Conservation (phyloP, 768 basidiomycete genomes). For the Rhodotorula diobovata region DNA sequence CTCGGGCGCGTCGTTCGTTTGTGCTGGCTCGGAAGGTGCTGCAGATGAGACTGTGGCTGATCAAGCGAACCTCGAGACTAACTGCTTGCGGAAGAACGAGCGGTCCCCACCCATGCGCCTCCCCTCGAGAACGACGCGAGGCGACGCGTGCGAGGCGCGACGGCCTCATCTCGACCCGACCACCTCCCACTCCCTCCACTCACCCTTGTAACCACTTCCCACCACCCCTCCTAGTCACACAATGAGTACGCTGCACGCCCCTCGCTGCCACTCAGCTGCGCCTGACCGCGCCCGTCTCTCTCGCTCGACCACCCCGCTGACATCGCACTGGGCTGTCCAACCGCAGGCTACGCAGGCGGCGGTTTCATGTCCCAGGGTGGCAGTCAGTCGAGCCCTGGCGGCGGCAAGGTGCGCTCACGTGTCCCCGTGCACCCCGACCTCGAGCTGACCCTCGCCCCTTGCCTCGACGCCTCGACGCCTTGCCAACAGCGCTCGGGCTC, state of each 20-base stretch:
- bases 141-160: background rate
- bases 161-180: background rate
- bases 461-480: background rate
- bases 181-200: too few relatives aligned
- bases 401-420: conserved; percentile 4
- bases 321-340: background rate
- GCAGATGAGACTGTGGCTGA: too few relatives aligned
- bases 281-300: too few relatives aligned
- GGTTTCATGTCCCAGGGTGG: conserved; percentile 16
- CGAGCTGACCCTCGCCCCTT: background rate
- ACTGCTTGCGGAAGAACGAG: too few relatives aligned
- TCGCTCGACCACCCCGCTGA: background rate
- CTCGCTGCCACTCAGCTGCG: background rate
- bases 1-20: too few relatives aligned
- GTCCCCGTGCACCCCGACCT: too few relatives aligned
- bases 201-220: too few relatives aligned
- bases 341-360: conserved; percentile 1
- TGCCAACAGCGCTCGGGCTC: conserved; percentile 38
- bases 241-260: background rate
- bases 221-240: background rate
- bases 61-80: too few relatives aligned
- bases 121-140: too few relatives aligned
- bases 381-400: conserved; percentile 5
- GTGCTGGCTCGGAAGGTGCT: too few relatives aligned
- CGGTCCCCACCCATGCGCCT: too few relatives aligned